A percentile compares a stretch with the other conserved stretches of the same genome.
Evolutionary conservation across 176 grass and related monocot genomes (phyloP).

Genomic region (Carex littledalei): DNA sequence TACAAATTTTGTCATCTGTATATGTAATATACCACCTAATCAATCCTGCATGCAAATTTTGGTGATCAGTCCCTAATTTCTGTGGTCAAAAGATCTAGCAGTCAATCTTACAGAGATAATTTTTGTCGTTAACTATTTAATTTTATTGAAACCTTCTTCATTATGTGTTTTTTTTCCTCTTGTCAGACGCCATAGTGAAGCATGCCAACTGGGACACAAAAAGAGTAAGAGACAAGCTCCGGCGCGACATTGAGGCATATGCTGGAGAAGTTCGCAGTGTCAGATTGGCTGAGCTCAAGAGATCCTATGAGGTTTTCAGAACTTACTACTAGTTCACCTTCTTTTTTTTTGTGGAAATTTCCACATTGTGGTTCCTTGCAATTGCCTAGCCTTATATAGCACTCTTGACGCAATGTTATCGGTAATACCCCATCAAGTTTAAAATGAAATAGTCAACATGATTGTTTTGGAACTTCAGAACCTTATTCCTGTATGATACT

Average conservation of each 20-base stretch:
- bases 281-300: conserved; percentile 61
- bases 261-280: conserved; percentile 31
- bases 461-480: neutral
- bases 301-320: conserved; percentile 56
- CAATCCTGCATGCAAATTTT: neutral
- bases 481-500: neutral
- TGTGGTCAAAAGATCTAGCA: neutral
- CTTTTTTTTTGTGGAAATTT: neutral
- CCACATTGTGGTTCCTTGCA: neutral
- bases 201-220: conserved; percentile 54
- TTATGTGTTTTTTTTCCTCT: neutral
- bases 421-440: neutral
- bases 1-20: neutral
- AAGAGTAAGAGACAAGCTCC: conserved; percentile 57
- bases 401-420: neutral
- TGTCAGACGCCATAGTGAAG: conserved; percentile 48
- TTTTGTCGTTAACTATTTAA: neutral
- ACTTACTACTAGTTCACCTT: neutral
- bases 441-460: neutral
- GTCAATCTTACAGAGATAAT: neutral
- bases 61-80: neutral
- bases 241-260: conserved; percentile 48
- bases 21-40: neutral
- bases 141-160: neutral
- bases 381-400: neutral